Base-by-base conservation (phyloP, 2,329 filamentous ascomycete genomes). In the Apiospora sp. region DNA sequence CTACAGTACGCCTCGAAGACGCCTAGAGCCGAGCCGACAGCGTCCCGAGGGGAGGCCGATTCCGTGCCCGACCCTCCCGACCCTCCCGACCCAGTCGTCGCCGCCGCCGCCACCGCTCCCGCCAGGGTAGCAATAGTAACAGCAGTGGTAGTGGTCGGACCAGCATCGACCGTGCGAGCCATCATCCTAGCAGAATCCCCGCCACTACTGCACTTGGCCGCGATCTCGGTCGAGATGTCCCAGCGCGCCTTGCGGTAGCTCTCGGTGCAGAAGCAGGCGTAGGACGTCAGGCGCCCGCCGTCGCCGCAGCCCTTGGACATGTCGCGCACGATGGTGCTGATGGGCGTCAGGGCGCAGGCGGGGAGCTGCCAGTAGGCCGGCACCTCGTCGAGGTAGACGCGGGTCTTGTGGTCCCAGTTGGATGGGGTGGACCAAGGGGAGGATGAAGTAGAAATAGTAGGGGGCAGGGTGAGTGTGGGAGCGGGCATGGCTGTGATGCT, bases 261-360 rank as follows among this genome's bases (percentile, higher is more conserved):
- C 30, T 61, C 54, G 54, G 54, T 61, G 30, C 54, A 61, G 30
- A 61, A 61, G 54, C 54, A 61, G 30, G 54, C 22, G 54, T 61
- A 61, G 16, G 54, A 61, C 3, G 54, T 61, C 19, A 61, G 54
- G 54, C 54, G 54, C 1, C 30, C 54, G 30, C 54, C 54, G 54
- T 61, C 54, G 19, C 54, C 54, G 30, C 54, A 61, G 7, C 54
- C 54, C 19, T 61, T 61, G 54, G 30, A 37, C 54, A 61, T 61
- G 54, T 61, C 54, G 30, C 54, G 54, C 54, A 61, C 54, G 30
- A 61, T 61, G 54, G 54, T 61, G 54, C 30, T 61, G 54, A 61
- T 61, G 54, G 54, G 54, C 30, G 54, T 61, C 16, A 61, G 10
- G 30, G 54, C 54, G 54, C 54, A 61, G 30, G 54, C 30, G 16